Evolutionary conservation across 805 yeast genomes (phyloP), one percentile per base, ranked within the genome.

Genomic region (Cyberlindnera mrakii): DNA sequence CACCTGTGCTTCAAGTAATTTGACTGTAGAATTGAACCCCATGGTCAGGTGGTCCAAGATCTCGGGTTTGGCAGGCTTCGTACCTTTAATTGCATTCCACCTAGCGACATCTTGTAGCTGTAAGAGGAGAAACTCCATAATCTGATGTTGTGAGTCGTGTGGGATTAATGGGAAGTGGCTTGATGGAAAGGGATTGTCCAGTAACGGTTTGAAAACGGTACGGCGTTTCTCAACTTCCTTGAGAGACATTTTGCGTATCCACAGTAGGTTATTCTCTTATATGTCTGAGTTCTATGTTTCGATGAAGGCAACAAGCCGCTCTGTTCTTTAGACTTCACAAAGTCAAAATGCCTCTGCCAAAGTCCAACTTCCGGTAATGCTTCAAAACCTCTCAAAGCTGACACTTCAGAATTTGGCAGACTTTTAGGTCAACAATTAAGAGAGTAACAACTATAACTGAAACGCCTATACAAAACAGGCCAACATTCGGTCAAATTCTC

Each of bases 151-250:
- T 2, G 62, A 41, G 5, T 59, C 57, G 6, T 68, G 72, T 10
- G 68, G 72, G 1, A 68, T 53, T 54, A 66, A 64, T 6, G 75
- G 71, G 63, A 74, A 70, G 9, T 57, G 61, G 8, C 72, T 66
- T 39, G 70, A 70, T 0, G 83, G 73, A 53, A 67, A 80, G 3
- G 89, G 87, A 47, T 78, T 78, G 25, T 80, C 81, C 17, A 82
- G 63, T 2, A 82, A 63, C 0, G 89, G 86, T 58, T 77, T 80
- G 60, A 77, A 78, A 7, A 80, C 77, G 48, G 78, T 80, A 47
- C 72, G 68, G 55, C 70, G 72, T 48, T 65, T 64, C 40, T 79
- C 83, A 2, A 70, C 46, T 18, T 70, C 72, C 48, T 73, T 77
- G 13, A 80, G 42, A 0, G 82, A 75, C 41, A 39, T 39, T 18